Base-by-base conservation (phyloP, 1,139 yeast genomes). In the Debaryomyces sp. region DNA sequence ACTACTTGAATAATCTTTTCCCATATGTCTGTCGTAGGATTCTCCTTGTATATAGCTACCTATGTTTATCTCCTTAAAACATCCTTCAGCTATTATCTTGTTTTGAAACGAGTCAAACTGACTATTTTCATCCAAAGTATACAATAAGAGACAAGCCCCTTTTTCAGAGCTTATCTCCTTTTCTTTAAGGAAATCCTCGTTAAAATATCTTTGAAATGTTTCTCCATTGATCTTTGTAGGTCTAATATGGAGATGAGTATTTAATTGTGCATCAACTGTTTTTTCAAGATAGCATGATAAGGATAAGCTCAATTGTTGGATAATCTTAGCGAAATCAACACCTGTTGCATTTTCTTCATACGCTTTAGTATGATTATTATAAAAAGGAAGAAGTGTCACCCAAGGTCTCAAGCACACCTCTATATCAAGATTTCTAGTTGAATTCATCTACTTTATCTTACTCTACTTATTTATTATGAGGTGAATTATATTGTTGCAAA, bases 331-430 rank as follows among this genome's bases (percentile, higher is more conserved):
- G 34, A 22, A 34, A 9, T 17, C 30, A 18, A 7, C 18, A 17
- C 30, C 12, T 9, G 26, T 12, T 5, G 6, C 12, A 12, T 15
- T 10, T 12, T n/a, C 17, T 29, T 27, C n/a, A 6, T 23, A 40
- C 6, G 21, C 4, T 15, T 18, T 22, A 15, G 7, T 17, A 18
- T 5, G 13, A 2, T 30, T 3, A n/a, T 45, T 35, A 21, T 23
- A 32, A 13, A n/a, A 26, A 5, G 34, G 43, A 8, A 45, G 9
- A 21, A 38, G 18, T 10, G 38, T 41, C 7, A 48, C 40, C 51
- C 51, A 46, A 5, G 45, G 45, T 26, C 26, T 39, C 18, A 48
- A 38, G 24, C 51, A 48, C 17, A 42, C 45, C 24, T 48, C 49
- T 29, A 48, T 30, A 3, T 39, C 33, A 13, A 41, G 18, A 5